Evolutionary conservation across 1,139 yeast genomes (phyloP), one percentile per base, ranked within the genome.

Genomic region (Magnusiomyces magnusii): DNA sequence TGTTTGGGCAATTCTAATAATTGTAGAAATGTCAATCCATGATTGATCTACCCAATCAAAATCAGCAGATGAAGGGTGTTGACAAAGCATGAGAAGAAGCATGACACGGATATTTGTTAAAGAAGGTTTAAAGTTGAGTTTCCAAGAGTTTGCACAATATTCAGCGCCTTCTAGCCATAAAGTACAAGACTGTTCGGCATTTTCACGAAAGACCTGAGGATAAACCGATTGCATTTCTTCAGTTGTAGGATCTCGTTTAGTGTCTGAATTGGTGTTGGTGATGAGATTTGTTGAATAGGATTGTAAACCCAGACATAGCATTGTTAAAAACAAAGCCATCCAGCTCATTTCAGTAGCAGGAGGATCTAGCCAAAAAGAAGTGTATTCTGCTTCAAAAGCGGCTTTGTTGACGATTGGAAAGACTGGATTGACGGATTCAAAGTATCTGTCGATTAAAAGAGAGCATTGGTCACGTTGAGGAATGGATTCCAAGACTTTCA

Each of bases 111-210:
- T 61, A 57, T 71, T 68, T 25, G 65, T 62, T 47, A 72, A 60
- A 15, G 72, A 68, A 0, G 75, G 74, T 58, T 71, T 71, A 34
- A 66, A 62, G n/a, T 71, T 66, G 23, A 72, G 62, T 44, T 65
- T 66, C 5, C 73, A 74, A 15, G 66, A 63, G 24, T 63, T 64
- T 10, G 68, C 65, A 56, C 74, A 72, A 27, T 63, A 62, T 52
- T 71, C 73, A 51, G 69, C 66, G 17, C 71, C 69, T 49, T 63
- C 60, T 28, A 69, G 61, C 74, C 73, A 71, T 27, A 61, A 56
- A 1, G 59, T 56, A 70, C 73, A 69, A 2, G 66, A 57, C 24
- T 68, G 64, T 1, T 59, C 51, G n/a, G 63, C 65, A n/a, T 63
- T 60, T 24, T 62, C 65, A 5, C 57, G 53, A 42, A 60, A 65